Conservation (phyloP, 2,329 filamentous ascomycete species). For the Aspergillus sp. region DNA sequence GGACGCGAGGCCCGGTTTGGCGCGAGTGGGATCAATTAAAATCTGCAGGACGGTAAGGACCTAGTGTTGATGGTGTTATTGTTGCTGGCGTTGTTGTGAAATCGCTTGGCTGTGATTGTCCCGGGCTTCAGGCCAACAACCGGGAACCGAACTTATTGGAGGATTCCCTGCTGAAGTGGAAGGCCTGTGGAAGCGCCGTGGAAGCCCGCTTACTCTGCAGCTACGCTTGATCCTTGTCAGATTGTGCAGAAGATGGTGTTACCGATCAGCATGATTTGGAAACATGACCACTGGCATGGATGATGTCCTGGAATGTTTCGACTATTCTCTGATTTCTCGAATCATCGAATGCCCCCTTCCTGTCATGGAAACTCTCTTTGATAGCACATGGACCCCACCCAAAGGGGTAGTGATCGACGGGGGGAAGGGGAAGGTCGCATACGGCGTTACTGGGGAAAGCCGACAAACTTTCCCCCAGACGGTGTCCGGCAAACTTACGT, state of each 20-base stretch:
- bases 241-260: background rate
- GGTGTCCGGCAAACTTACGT: background rate
- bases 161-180: background rate
- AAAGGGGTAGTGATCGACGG: background rate
- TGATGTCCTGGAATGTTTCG: background rate
- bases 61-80: background rate
- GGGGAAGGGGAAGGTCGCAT: background rate
- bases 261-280: background rate
- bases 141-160: background rate
- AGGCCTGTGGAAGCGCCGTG: background rate
- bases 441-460: background rate
- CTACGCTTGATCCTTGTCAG: background rate
- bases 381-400: background rate
- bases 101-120: background rate
- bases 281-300: background rate
- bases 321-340: background rate
- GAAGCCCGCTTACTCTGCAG: slow-evolving; percentile 2
- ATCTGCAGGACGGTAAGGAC: background rate
- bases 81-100: background rate
- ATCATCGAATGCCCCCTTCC: background rate
- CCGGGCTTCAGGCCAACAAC: background rate
- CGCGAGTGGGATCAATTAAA: background rate
- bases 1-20: background rate
- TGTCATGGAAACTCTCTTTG: background rate
- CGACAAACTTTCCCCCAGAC: background rate